Percentiles rank a stretch among this genome's conserved stretches.
These are phyloP conservation scores for Nakazawaea ishiwadae DNA, from an alignment of 805 yeast species.

Conservation along the genomic window DNA sequence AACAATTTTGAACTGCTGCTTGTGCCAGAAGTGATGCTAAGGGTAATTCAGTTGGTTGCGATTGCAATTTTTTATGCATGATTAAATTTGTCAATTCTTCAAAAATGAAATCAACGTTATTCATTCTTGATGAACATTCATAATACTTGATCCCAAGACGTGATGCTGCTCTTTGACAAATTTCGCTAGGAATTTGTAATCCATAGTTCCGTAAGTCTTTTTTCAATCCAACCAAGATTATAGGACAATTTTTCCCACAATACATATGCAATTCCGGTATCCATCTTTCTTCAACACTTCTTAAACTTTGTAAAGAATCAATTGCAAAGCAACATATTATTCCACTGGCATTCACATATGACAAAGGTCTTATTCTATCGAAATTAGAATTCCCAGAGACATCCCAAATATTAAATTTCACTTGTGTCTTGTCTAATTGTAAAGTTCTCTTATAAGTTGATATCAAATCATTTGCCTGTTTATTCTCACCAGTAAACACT, in stretches of 20 bases:
- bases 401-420: slow-evolving; percentile 35
- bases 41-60: neutral
- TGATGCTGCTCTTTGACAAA: slow-evolving; percentile 25
- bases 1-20: neutral
- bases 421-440: slow-evolving; percentile 16
- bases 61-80: neutral
- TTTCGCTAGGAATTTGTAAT: slow-evolving; percentile 18
- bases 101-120: slow-evolving; percentile 16
- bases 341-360: slow-evolving; percentile 34
- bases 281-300: slow-evolving; percentile 34
- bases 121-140: slow-evolving; percentile 27
- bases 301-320: slow-evolving; percentile 28
- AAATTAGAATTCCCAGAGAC: slow-evolving; percentile 32
- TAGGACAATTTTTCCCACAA: slow-evolving; percentile 33
- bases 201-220: slow-evolving; percentile 25
- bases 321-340: slow-evolving; percentile 34
- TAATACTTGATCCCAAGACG: slow-evolving; percentile 28
- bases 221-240: slow-evolving; percentile 32
- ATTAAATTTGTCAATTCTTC: slow-evolving; percentile 16
- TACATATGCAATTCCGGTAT: slow-evolving; percentile 35
- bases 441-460: slow-evolving; percentile 18
- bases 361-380: slow-evolving; percentile 38
- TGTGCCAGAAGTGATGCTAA: neutral
- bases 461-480: neutral
- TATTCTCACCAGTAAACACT: slow-evolving; percentile 10